A percentile compares a stretch with the other conserved stretches of the same genome.
Evolutionary conservation across 805 yeast genomes (phyloP).

Genomic region (Sugiyamaella smithiae): DNA sequence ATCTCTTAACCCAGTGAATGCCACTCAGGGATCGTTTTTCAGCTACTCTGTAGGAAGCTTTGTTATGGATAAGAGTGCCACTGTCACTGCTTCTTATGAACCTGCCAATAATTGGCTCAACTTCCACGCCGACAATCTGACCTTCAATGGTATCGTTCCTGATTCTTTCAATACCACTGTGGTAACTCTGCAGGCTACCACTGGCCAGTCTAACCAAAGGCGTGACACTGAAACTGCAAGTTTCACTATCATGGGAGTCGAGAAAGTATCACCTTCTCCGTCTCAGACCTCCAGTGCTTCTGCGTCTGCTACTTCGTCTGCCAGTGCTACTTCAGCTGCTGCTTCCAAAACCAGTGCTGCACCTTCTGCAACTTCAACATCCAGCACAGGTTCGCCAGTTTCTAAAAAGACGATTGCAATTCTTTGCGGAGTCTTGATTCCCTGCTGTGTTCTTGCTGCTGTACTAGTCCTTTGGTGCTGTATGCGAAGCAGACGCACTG

Average conservation of each 20-base stretch:
- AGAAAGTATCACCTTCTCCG: constrained; percentile 32
- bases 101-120: constrained; percentile 57
- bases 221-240: constrained; percentile 36
- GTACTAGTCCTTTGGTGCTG: constrained; percentile 55
- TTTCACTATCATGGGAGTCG: constrained; percentile 57
- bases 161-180: constrained; percentile 39
- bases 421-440: constrained; percentile 86
- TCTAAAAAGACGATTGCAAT: constrained; percentile 66
- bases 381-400: constrained; percentile 20
- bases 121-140: constrained; percentile 56
- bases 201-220: constrained; percentile 39
- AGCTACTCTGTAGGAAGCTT: constrained; percentile 41
- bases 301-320: constrained; percentile 27
- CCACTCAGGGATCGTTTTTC: constrained; percentile 61
- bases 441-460: constrained; percentile 51
- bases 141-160: constrained; percentile 68
- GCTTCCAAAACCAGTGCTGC: constrained; percentile 33
- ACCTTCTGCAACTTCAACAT: constrained; percentile 28
- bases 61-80: constrained; percentile 16
- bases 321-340: constrained; percentile 19
- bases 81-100: constrained; percentile 27
- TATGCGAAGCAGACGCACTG: constrained; percentile 40
- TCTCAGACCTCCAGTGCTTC: constrained; percentile 32
- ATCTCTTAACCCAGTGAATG: constrained; percentile 55
- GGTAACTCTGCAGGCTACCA: constrained; percentile 49